Evolutionary conservation across 2,329 filamentous ascomycete genomes (phyloP).

Genomic region (Stromatinia cepivora): DNA sequence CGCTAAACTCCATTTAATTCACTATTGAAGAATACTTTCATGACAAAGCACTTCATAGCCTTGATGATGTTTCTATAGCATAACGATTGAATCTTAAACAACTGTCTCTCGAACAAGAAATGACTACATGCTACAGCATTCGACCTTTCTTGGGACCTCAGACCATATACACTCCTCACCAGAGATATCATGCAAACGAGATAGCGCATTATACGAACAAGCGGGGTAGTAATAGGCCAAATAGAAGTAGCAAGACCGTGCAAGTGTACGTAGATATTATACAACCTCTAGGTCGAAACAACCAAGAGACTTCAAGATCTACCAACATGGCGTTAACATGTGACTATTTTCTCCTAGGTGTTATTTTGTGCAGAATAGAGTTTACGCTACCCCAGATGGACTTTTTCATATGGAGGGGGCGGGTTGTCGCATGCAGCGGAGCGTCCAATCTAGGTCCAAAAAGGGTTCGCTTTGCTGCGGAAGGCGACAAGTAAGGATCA

Average conservation of each 20-base stretch:
- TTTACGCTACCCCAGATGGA: constrained; percentile 21
- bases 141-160: not conserved
- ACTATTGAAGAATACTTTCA: not conserved
- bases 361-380: constrained; percentile 4
- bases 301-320: constrained; percentile 13
- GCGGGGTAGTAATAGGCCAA: not conserved
- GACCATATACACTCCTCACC: not conserved
- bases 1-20: not conserved
- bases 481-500: not conserved
- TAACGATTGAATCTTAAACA: not conserved
- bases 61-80: not conserved
- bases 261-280: not conserved
- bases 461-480: not conserved
- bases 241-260: not conserved
- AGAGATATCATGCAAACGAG: not conserved
- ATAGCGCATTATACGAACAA: not conserved
- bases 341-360: not conserved
- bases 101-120: not conserved
- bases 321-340: not conserved
- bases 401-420: not conserved
- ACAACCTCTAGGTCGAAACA: constrained; percentile 1
- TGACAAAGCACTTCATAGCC: not conserved
- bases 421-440: not conserved
- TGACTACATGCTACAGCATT: not conserved
- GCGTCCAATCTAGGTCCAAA: not conserved